Percentiles rank a stretch among this genome's conserved stretches.
These are phyloP conservation scores for Rhodosporidiobolus odoratus DNA, from an alignment of 768 basidiomycete species.

Conservation along the genomic window DNA sequence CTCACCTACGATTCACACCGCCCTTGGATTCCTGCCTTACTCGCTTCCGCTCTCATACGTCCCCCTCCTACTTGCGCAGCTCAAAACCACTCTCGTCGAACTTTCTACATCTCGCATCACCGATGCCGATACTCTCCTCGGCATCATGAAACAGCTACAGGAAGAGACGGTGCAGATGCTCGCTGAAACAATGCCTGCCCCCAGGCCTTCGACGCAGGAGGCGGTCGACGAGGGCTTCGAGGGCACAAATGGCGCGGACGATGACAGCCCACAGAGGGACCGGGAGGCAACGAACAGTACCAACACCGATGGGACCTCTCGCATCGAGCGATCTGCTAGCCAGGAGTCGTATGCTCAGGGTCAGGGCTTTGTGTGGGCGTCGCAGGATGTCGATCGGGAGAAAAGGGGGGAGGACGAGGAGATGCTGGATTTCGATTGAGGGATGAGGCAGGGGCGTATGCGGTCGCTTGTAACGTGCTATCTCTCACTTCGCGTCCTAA, in stretches of 20 bases:
- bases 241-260: background rate
- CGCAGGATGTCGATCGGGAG: no score
- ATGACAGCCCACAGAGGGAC: no score
- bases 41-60: no score
- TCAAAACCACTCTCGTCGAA: slow-evolving; percentile 7
- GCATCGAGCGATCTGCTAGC: background rate
- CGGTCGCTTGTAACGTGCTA: no score
- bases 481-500: no score
- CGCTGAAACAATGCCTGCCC: slow-evolving; percentile 3
- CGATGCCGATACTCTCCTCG: background rate
- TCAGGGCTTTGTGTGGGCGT: no score
- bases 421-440: slow-evolving; percentile 16
- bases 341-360: no score
- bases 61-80: background rate
- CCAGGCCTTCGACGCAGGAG: background rate
- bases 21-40: background rate
- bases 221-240: background rate
- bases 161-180: slow-evolving; percentile 12
- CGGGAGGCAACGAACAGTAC: no score
- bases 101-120: background rate
- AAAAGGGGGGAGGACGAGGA: background rate
- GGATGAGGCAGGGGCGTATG: background rate
- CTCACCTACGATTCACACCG: no score
- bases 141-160: background rate
- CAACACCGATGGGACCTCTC: background rate